These are phyloP conservation scores for Taphrina communis DNA, from an alignment of 1,139 yeast species.

Conservation along the genomic window DNA sequence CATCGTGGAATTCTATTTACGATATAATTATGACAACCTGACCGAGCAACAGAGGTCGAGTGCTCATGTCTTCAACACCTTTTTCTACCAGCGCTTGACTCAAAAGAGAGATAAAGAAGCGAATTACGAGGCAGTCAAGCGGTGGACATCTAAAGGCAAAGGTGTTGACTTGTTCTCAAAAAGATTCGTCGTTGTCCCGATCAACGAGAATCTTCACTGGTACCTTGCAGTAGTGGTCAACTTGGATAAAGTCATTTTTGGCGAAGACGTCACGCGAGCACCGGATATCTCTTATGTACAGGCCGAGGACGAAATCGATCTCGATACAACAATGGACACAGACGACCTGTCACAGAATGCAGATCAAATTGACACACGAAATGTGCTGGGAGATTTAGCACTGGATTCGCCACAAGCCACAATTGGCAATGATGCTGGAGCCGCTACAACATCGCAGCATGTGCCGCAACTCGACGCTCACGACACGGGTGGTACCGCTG, in stretches of 20 bases:
- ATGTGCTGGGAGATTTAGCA: neutral
- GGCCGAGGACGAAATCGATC: slow-evolving; percentile 16
- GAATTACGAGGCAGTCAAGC: slow-evolving; percentile 69
- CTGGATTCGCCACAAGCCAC: neutral
- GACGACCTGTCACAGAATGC: neutral
- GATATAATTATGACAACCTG: slow-evolving; percentile 44
- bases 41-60: slow-evolving; percentile 14
- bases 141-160: slow-evolving; percentile 71
- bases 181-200: slow-evolving; percentile 75
- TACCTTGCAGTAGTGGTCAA: slow-evolving; percentile 73
- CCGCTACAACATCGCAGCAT: neutral
- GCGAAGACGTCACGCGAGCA: slow-evolving; percentile 18
- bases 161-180: slow-evolving; percentile 65
- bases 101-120: slow-evolving; percentile 48
- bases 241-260: slow-evolving; percentile 48
- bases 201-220: slow-evolving; percentile 83
- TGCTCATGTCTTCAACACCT: slow-evolving; percentile 75
- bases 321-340: neutral
- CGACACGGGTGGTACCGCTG: neutral
- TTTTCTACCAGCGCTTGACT: slow-evolving; percentile 73
- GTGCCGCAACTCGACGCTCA: neutral
- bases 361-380: slow-evolving; percentile 10
- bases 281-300: slow-evolving; percentile 21
- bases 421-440: neutral
- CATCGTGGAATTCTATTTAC: slow-evolving; percentile 54